phyloP scores from a whole-genome alignment of 805 yeast species.

The Brettanomyces anomalus region DNA sequence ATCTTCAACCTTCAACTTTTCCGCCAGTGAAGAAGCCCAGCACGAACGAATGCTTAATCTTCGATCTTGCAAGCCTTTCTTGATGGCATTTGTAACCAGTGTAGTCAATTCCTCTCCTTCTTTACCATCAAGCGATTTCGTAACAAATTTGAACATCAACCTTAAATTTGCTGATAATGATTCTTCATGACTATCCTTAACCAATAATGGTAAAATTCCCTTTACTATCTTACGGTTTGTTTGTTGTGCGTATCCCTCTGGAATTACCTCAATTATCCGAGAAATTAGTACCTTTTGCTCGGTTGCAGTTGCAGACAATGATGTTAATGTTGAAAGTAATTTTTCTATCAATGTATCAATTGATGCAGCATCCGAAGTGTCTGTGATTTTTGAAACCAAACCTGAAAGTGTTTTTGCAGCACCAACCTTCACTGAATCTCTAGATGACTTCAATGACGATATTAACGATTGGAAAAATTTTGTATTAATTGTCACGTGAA shows the following conservation, averaged over 20 bases:
- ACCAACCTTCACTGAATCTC: slow-evolving; percentile 49
- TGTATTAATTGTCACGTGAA: slow-evolving; percentile 26
- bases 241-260: slow-evolving; percentile 10
- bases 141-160: slow-evolving; percentile 40
- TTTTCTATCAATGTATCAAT: slow-evolving; percentile 38
- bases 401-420: slow-evolving; percentile 30
- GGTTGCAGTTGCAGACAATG: slow-evolving; percentile 43
- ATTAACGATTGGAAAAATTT: slow-evolving; percentile 45
- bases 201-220: slow-evolving; percentile 40
- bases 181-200: slow-evolving; percentile 70
- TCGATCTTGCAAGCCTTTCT: slow-evolving; percentile 58
- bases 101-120: slow-evolving; percentile 13
- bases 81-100: slow-evolving; percentile 24
- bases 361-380: slow-evolving; percentile 18
- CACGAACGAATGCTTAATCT: slow-evolving; percentile 52
- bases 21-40: slow-evolving; percentile 52
- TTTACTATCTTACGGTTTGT: slow-evolving; percentile 27
- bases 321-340: slow-evolving; percentile 46
- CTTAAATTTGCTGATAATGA: slow-evolving; percentile 42
- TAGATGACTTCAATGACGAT: slow-evolving; percentile 58
- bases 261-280: slow-evolving; percentile 29
- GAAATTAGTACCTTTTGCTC: slow-evolving; percentile 58
- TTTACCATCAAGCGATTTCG: slow-evolving; percentile 20
- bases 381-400: slow-evolving; percentile 14
- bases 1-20: neutral